Evolutionary conservation across 2,329 filamentous ascomycete genomes (phyloP).

Genomic region (Fusarium nanum): DNA sequence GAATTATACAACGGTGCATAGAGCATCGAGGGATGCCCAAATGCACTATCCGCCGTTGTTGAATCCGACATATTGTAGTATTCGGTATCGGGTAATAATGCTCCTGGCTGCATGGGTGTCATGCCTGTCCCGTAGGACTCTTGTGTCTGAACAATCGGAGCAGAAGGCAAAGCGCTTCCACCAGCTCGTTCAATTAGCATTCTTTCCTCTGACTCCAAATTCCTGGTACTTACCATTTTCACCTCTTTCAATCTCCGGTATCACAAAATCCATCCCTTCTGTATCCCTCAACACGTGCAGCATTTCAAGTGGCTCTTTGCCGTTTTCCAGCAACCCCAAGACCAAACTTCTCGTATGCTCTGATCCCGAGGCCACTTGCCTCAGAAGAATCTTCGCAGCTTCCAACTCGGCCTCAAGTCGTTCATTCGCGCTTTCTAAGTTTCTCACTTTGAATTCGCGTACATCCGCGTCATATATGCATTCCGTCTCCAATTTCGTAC

Average conservation of each 20-base stretch:
- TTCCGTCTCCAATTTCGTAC: background rate
- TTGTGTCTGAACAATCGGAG: background rate
- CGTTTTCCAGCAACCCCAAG: background rate
- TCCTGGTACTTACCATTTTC: background rate
- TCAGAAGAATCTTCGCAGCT: background rate
- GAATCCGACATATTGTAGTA: background rate
- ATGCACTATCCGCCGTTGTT: fast-evolving
- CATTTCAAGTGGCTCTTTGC: constrained; percentile 6
- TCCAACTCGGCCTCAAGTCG: background rate
- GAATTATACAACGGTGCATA: background rate
- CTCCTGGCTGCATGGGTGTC: background rate
- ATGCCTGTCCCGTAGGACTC: background rate
- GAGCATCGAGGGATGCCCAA: background rate
- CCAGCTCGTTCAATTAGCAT: background rate
- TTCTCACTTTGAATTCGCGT: background rate
- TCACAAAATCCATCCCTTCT: fast-evolving
- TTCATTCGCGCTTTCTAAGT: background rate
- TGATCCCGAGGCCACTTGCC: background rate
- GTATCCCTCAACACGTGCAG: fast-evolving
- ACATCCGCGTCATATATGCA: constrained; percentile 21
- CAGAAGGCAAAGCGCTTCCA: background rate
- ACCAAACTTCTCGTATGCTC: background rate
- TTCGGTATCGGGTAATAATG: background rate
- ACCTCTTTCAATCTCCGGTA: fast-evolving
- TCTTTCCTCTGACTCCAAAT: too few relatives aligned